phyloP scores from a whole-genome alignment of 306 rosid genomes.

The Ochetophila trinervis region DNA sequence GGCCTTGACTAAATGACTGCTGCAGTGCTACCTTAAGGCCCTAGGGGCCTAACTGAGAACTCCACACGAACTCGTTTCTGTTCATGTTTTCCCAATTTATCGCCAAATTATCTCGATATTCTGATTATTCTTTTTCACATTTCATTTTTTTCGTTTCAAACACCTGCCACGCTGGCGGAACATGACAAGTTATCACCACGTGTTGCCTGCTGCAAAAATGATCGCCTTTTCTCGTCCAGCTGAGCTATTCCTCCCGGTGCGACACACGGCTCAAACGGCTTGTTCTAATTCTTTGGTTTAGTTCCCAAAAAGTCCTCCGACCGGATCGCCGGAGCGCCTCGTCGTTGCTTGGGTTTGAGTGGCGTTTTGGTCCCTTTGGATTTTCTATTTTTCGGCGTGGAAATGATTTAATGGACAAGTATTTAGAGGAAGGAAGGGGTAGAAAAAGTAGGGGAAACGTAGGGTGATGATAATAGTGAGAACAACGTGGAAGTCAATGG shows the following conservation, averaged over 20 bases:
- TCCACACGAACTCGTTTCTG: slow-evolving; percentile 17
- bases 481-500: slow-evolving; percentile 48
- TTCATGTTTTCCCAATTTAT: background rate
- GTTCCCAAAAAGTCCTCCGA: slow-evolving; percentile 18
- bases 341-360: background rate
- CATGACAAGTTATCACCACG: slow-evolving; percentile 13
- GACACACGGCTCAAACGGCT: slow-evolving; percentile 34
- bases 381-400: slow-evolving; percentile 25
- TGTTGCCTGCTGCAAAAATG: slow-evolving; percentile 31
- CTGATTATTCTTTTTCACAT: background rate
- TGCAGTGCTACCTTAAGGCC: background rate
- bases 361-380: slow-evolving; percentile 26
- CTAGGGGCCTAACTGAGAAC: slow-evolving; percentile 26
- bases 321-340: no score
- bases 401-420: slow-evolving; percentile 65
- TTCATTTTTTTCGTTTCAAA: slow-evolving; percentile 12
- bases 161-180: slow-evolving; percentile 33
- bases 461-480: slow-evolving; percentile 45
- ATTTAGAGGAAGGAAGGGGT: slow-evolving; percentile 50
- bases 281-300: background rate
- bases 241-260: slow-evolving; percentile 1
- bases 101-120: slow-evolving; percentile 12
- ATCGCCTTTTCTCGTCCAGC: slow-evolving; percentile 15
- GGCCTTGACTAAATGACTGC: slow-evolving; percentile 26
- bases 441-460: slow-evolving; percentile 53